Percentiles rank a stretch among this genome's conserved stretches.
phyloP scores from a whole-genome alignment of 352 stramenopile species.

The Phytopythium chamaehyphon region DNA sequence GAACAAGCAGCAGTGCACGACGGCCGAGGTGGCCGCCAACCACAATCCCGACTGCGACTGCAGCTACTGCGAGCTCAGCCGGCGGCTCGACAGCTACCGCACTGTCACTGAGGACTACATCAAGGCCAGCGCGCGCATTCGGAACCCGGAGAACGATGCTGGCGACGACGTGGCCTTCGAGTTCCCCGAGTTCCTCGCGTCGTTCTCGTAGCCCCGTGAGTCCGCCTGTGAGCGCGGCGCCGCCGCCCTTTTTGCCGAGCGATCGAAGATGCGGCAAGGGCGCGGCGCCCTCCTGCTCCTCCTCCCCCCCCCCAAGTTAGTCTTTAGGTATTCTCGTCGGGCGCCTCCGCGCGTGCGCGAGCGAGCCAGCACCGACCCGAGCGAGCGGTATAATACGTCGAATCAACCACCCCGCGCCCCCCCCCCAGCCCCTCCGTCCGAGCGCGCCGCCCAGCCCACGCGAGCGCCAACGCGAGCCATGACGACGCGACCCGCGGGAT shows the following conservation, averaged over 20 bases:
- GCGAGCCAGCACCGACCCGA: conserved; percentile 20
- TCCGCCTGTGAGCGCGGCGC: background rate
- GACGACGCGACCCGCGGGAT: conserved; percentile 22
- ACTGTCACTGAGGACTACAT: conserved; percentile 58
- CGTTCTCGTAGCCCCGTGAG: conserved; percentile 9
- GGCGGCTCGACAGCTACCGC: conserved; percentile 49
- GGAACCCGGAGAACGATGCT: conserved; percentile 41
- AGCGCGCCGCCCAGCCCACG: conserved; percentile 12
- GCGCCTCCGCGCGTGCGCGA: conserved; percentile 14
- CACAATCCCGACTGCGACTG: conserved; percentile 37
- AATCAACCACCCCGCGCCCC: conserved; percentile 29
- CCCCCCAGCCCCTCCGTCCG: conserved; percentile 8
- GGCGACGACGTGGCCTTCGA: conserved; percentile 38
- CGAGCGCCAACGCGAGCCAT: conserved; percentile 14
- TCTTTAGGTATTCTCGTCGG: conserved; percentile 34
- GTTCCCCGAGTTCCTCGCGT: conserved; percentile 51
- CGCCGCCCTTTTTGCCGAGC: background rate
- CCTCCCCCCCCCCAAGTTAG: conserved; percentile 14
- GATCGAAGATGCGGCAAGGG: conserved; percentile 10
- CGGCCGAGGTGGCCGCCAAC: conserved; percentile 30
- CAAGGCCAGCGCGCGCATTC: conserved; percentile 43
- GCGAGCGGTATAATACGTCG: conserved; percentile 43
- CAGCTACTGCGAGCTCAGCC: conserved; percentile 51
- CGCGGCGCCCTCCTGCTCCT: conserved; percentile 8
- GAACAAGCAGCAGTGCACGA: conserved; percentile 36